These are phyloP conservation scores for Calonectria montana DNA, from an alignment of 2,329 filamentous ascomycete species.

Conservation along the genomic window DNA sequence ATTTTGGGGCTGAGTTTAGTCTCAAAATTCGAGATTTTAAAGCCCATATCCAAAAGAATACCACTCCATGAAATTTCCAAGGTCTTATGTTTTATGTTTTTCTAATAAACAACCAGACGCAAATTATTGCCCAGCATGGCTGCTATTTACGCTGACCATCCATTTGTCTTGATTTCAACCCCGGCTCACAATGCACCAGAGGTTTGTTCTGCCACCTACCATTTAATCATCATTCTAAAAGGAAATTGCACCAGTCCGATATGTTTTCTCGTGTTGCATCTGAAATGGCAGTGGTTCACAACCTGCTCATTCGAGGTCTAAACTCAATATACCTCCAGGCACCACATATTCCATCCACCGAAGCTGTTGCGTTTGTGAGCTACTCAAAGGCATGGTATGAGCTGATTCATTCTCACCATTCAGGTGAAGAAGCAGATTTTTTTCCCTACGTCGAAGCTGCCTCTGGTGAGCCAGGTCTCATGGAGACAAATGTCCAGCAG, in stretches of 20 bases:
- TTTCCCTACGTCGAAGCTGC: slow-evolving; percentile 50
- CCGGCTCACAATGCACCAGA: slow-evolving; percentile 1
- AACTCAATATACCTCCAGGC: slow-evolving; percentile 31
- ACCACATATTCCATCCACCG: slow-evolving; percentile 42
- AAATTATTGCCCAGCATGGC: slow-evolving; percentile 1
- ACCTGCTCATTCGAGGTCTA: slow-evolving; percentile 47
- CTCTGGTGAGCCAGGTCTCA: slow-evolving; percentile 46
- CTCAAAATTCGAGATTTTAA: not conserved
- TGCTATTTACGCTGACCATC: slow-evolving; percentile 15
- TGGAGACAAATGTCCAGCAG: slow-evolving; percentile 52
- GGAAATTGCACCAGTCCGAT: slow-evolving; percentile 36
- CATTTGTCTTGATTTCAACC: slow-evolving; percentile 15
- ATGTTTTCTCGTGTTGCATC: slow-evolving; percentile 41
- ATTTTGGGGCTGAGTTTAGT: not conserved
- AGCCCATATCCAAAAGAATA: too few species aligned
- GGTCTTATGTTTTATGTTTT: too few species aligned
- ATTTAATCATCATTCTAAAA: not conserved
- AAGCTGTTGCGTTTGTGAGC: slow-evolving; percentile 41
- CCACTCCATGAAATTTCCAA: not conserved
- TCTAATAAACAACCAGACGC: not conserved
- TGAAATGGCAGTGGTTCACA: slow-evolving; percentile 48
- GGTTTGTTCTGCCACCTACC: not conserved
- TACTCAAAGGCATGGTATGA: slow-evolving; percentile 44
- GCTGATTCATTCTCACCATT: slow-evolving; percentile 49
- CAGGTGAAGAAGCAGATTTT: slow-evolving; percentile 49